Base-by-base conservation (phyloP, 768 basidiomycete genomes). In the Leucocoprinus leucothites region DNA sequence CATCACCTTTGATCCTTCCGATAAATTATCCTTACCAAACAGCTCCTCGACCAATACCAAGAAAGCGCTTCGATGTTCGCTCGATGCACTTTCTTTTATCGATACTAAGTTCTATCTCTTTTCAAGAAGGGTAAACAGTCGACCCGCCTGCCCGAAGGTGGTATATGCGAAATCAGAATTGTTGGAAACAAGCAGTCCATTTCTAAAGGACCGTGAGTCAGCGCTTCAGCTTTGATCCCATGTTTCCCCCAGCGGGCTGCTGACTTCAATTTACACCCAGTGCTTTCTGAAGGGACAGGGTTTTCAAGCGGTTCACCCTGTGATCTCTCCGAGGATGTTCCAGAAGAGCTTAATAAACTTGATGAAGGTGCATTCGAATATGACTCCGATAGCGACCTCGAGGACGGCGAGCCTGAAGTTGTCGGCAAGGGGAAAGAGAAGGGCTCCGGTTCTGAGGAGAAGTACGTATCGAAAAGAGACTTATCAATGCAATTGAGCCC, bases 41-140 rank as follows among this genome's bases (percentile, higher is more conserved):
- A 54, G 22, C 6, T n/a, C 45, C 14, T 25, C 43, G 2, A 11
- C 22, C 14, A 45, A 53, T 35, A 38, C 36, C 16, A 54, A 22
- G 22, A 38, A 36, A 6, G 53, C 35, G n/a, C 31, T 54, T 6
- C 45, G 9, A 1, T 16, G 24, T 16, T 46, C 53, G 21, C 53
- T 54, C 4, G 53, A 54, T 31, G 24, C 22, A 4, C 53, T 44
- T 8, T 36, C 45, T 9, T 54, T 54, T 47, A 45, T 50, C 13
- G 58, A 58, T 26, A 42, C 49, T 9, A 58, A 58, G 22, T 58
- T 58, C 36, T 58, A 51, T 26, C 58, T 58, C 9, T 51, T 46
- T 16, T 55, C 53, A 3, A 19, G 48, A 6, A 44, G 25, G 18
- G 28, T 51, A 0, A 35, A 49, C 36, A 41, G 48, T 18, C 41